Evolutionary conservation across 2,329 filamentous ascomycete species (phyloP), one percentile per base, ranked within the genome.

Genomic region (Pseudogymnoascus sp.): DNA sequence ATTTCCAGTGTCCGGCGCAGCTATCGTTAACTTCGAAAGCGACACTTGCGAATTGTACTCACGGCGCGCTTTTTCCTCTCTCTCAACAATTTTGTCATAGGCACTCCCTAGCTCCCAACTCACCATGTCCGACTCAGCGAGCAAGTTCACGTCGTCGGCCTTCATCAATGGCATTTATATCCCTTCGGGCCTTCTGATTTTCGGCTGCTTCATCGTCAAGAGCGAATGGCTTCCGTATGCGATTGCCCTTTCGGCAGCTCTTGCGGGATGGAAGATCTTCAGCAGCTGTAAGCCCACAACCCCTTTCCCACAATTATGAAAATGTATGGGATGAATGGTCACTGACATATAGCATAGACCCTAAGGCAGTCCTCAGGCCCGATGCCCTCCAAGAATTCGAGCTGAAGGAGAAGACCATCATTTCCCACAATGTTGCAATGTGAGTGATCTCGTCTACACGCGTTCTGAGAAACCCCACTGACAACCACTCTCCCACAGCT

Each of bases 361-460:
- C 86, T 66, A 86, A 88, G 75, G 92, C 90, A 77, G 87, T 94
- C 67, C 84, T 99, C 69, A 93, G 93, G 79, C 91, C 92, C 33
- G 86, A 87, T 69, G 82, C 83, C 60, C 97, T 96, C 83, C 92
- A 97, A 75, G 85, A 96, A 63, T 97, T 97, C 74, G 88, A 91
- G 74, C 87, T 99, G 70, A 88, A 89, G 76, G 91, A 97, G 77
- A 97, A 97, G 85, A 97, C 88, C 12, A 83, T 95, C 68, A 88
- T 97, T 72, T 96, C 93, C 33, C 94, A 97, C 85, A 99, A 99
- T 81, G 93, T 96, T 65, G 92, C 93, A 76, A 96, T 99, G 89
- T 92, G 78, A 72, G 83, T 77, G 11, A 33, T 12, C 10, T 10
- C 23, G 10, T 12, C 16, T 19, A 19, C 19, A 19, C 6, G 8